Conservation (phyloP, 352 stramenopile species). For the Phytophthora hybrid region DNA sequence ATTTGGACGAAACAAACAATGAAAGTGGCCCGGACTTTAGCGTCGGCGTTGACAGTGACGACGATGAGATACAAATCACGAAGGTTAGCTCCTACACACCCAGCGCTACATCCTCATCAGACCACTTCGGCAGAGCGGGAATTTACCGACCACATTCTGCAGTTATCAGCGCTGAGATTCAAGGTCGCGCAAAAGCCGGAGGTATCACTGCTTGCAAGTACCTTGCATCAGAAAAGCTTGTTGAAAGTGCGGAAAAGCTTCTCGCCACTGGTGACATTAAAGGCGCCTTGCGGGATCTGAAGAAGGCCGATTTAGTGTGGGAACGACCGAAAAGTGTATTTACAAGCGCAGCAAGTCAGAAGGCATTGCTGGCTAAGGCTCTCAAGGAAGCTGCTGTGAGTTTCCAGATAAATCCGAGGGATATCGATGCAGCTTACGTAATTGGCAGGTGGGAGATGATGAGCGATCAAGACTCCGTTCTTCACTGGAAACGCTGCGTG, state of each 20-base stretch:
- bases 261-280: conserved; percentile 33
- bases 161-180: conserved; percentile 40
- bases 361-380: conserved; percentile 21
- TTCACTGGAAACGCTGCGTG: conserved; percentile 44
- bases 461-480: conserved; percentile 30
- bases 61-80: conserved; percentile 10
- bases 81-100: conserved; percentile 28
- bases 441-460: conserved; percentile 41
- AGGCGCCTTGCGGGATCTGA: conserved; percentile 29
- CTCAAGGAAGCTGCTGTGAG: conserved; percentile 34
- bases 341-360: neutral
- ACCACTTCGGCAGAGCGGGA: conserved; percentile 3
- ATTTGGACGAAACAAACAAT: conserved; percentile 26
- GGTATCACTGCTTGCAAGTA: conserved; percentile 41
- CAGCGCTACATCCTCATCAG: conserved; percentile 18
- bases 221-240: conserved; percentile 29
- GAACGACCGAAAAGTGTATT: conserved; percentile 31
- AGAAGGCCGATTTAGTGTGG: conserved; percentile 40
- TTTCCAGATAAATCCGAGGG: conserved; percentile 36
- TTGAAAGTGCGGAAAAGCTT: conserved; percentile 17
- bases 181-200: conserved; percentile 29
- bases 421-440: conserved; percentile 43
- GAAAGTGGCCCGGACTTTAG: neutral
- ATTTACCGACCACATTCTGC: conserved; percentile 35
- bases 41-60: conserved; percentile 2